These are phyloP conservation scores for Globisporangium nodosum DNA, from an alignment of 352 stramenopile genomes.

Conservation along the genomic window DNA sequence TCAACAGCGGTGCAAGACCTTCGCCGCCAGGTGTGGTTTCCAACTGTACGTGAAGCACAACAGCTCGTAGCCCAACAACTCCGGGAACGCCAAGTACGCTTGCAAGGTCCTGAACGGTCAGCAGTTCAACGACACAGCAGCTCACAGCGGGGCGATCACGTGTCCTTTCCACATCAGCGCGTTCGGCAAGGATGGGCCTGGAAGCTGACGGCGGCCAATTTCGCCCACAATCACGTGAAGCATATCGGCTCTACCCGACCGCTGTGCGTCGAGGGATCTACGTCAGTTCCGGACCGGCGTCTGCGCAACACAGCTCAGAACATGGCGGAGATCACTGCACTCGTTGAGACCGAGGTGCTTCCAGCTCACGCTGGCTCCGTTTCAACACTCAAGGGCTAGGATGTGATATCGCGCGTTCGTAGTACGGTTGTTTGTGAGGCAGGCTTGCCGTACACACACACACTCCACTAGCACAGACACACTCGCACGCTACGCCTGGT, in stretches of 20 bases:
- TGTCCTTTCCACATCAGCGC: background rate
- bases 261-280: slow-evolving; percentile 2
- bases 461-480: no score
- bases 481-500: no score
- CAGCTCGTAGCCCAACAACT: background rate
- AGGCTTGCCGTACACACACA: no score
- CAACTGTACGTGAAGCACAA: slow-evolving; percentile 6
- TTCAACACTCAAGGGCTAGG: slow-evolving; percentile 38
- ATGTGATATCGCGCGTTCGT: no score
- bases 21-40: background rate
- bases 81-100: slow-evolving; percentile 17
- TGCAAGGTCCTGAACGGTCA: slow-evolving; percentile 17
- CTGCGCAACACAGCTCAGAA: slow-evolving; percentile 10
- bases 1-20: background rate
- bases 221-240: slow-evolving; percentile 15
- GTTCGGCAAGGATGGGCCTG: background rate
- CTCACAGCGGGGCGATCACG: background rate
- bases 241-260: slow-evolving; percentile 6
- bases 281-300: background rate
- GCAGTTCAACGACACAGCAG: slow-evolving; percentile 8
- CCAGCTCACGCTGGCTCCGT: background rate
- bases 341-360: slow-evolving; percentile 9
- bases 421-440: no score
- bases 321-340: slow-evolving; percentile 1
- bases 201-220: slow-evolving; percentile 4